Evolutionary conservation across 345 rosid genomes (phyloP).

Genomic region (Populus ilicifolia): DNA sequence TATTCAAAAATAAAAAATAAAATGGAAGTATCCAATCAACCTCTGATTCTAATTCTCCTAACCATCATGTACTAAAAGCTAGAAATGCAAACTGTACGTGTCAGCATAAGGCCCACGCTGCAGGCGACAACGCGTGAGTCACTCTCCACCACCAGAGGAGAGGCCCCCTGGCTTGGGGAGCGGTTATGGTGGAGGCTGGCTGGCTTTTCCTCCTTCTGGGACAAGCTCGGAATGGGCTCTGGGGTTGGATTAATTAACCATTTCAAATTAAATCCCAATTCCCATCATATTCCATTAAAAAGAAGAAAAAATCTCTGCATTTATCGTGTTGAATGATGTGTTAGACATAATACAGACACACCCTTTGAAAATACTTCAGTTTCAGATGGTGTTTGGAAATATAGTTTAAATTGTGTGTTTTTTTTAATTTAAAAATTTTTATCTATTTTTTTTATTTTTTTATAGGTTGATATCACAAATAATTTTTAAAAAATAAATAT

Average conservation of each 20-base stretch:
- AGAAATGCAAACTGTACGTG: not conserved
- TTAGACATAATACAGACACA: not conserved
- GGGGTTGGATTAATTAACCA: not conserved
- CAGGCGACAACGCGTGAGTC: not conserved
- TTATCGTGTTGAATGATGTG: not conserved
- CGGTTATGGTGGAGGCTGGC: not conserved
- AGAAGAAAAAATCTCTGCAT: too few species aligned
- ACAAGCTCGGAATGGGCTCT: not conserved
- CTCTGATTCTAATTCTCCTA: not conserved
- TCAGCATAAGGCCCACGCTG: not conserved
- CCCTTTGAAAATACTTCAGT: too few species aligned
- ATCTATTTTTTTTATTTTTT: too few species aligned
- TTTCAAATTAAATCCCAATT: too few species aligned
- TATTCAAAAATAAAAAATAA: too few species aligned
- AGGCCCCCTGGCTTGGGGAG: not conserved
- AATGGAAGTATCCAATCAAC: too few species aligned
- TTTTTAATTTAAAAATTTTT: too few species aligned
- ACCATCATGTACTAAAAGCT: not conserved
- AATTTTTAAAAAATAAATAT: too few species aligned
- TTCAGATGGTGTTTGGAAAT: too few species aligned
- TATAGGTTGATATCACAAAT: too few species aligned
- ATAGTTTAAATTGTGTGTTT: too few species aligned
- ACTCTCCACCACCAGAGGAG: not conserved
- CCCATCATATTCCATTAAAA: not conserved
- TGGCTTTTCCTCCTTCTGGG: slow-evolving; percentile 7